Evolutionary conservation across 306 rosid genomes (phyloP).

Genomic region (Malus sylvestris): DNA sequence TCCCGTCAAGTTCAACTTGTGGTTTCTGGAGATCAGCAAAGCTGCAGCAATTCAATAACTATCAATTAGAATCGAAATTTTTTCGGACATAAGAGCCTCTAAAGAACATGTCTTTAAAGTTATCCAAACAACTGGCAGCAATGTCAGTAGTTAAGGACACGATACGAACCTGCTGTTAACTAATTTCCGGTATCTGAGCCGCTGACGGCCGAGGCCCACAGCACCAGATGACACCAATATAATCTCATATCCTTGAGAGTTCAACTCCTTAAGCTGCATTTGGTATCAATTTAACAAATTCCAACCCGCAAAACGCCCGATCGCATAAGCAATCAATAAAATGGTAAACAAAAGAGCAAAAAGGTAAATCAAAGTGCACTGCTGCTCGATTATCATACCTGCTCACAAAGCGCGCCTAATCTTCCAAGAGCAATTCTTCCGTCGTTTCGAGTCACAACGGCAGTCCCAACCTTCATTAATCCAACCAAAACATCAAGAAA

Average conservation of each 20-base stretch:
- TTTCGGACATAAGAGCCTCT: neutral
- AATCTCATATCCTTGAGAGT: conserved; percentile 67
- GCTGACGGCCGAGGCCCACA: conserved; percentile 97
- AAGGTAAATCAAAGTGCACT: neutral
- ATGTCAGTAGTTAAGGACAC: neutral
- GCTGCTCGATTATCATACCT: conserved; percentile 32
- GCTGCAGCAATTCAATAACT: conserved; percentile 33
- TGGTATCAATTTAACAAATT: conserved; percentile 14
- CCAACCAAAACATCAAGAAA: conserved; percentile 5
- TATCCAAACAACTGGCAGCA: neutral
- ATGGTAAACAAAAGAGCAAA: neutral
- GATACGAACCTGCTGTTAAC: conserved; percentile 73
- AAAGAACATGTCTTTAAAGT: neutral
- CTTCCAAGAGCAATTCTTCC: conserved; percentile 62
- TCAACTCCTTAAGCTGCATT: conserved; percentile 78
- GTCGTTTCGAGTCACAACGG: conserved; percentile 56
- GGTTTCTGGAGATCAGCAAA: conserved; percentile 98
- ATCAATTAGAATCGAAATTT: neutral
- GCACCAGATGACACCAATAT: conserved; percentile 97
- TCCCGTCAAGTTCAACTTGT: conserved; percentile 90
- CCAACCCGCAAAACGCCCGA: neutral
- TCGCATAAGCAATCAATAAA: neutral
- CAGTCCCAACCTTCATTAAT: conserved; percentile 49
- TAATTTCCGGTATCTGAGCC: conserved; percentile 74
- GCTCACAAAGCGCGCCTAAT: conserved; percentile 85